Conservation (phyloP, 768 basidiomycete species). For the Psilocybe cyanescens region DNA sequence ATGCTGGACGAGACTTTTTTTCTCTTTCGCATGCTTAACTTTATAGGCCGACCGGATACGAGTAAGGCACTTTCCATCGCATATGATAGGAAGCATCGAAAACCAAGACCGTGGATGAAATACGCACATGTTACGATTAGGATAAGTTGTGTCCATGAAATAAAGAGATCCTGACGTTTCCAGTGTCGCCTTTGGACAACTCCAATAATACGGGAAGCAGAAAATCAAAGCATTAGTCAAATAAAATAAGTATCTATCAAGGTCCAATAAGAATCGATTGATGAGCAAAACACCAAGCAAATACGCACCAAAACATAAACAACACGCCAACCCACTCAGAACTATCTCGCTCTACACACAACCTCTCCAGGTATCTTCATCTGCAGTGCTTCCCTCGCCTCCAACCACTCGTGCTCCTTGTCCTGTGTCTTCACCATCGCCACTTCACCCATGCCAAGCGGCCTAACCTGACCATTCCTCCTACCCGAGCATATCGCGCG, state of each 20-base stretch:
- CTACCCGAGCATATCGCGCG: constrained; percentile 80
- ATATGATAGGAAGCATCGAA: too few species aligned
- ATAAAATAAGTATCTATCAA: not conserved
- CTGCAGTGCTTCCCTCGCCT: constrained; percentile 90
- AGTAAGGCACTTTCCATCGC: too few species aligned
- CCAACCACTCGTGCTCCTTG: constrained; percentile 82
- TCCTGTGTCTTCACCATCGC: constrained; percentile 78
- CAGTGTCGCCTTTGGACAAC: not conserved
- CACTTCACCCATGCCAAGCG: constrained; percentile 92
- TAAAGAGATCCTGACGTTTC: too few species aligned
- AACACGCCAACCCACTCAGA: not conserved
- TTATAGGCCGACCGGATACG: too few species aligned
- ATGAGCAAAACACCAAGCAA: not conserved
- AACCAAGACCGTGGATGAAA: too few species aligned
- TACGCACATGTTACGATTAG: too few species aligned
- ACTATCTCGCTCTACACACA: constrained; percentile 72
- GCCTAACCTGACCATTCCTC: constrained; percentile 75
- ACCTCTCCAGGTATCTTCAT: constrained; percentile 84
- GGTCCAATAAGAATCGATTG: not conserved
- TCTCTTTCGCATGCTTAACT: too few species aligned
- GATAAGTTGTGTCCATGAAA: too few species aligned
- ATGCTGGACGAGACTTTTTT: too few species aligned
- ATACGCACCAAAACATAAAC: constrained; percentile 4
- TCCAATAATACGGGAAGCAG: not conserved
- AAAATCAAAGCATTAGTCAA: not conserved